Evolutionary conservation across 495 filamentous ascomycete genomes (phyloP), one percentile per base, ranked within the genome.

Genomic region (Podospora pseudoanserina): DNA sequence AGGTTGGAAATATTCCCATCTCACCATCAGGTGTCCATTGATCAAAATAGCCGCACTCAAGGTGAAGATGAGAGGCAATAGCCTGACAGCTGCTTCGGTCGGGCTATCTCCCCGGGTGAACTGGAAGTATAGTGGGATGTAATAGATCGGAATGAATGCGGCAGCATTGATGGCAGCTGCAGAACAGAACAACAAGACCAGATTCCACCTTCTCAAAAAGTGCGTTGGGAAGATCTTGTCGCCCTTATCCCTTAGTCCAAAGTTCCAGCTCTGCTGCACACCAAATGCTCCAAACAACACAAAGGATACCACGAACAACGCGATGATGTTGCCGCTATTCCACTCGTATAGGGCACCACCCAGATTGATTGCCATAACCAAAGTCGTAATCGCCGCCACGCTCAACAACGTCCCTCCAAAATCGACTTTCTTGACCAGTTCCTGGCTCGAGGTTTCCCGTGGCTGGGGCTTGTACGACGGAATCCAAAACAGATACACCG

Each of bases 81-180:
- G 77, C 11, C 84, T 80, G 0, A 89, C 86, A 2, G 80, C 86
- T 1, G 87, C 77, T 55, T 75, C 67, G 6, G 88, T 69, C 5
- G 85, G 80, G 0, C 71, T 72, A 67, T 88, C 86, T 18, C 74
- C 78, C 5, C 75, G 75, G 3, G 79, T 79, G 73, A 90, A 90
- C 67, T 87, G 85, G 74, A 89, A 90, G 76, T 82, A 87, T 32
- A 89, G 68, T 0, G 87, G 88, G 34, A 84, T 79, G 68, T 81
- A 81, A 64, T 82, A 85, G 66, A 82, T 74, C 15, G 76, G 67
- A 59, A 85, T 68, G 72, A 81, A 81, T 39, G 77, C 57, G 1
- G 74, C 65, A 4, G 79, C 75, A 54, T 67, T 75, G 23, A 67
- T 78, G 2, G 79, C 77, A 0, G 80, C 71, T 2, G 74, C 79